phyloP scores from a whole-genome alignment of 164 flowering plant genomes.

The Litsea cubeba region DNA sequence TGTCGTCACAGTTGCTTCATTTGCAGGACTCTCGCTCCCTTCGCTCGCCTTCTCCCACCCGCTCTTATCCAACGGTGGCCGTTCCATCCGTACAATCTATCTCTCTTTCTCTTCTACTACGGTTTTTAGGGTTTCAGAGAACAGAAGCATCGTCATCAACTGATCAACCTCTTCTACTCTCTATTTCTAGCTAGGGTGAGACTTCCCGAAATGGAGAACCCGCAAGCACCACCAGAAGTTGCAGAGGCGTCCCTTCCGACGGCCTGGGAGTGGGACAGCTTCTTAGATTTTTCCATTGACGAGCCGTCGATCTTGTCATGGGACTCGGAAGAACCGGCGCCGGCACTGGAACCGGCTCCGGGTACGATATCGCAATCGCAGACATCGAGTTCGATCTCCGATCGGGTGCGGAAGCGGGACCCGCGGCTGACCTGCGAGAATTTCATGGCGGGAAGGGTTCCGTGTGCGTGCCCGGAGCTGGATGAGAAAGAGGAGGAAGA shows the following conservation, averaged over 20 bases:
- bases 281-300: constrained; percentile 41
- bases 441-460: constrained; percentile 71
- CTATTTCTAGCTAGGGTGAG: background rate
- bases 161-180: background rate
- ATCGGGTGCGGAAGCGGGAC: constrained; percentile 64
- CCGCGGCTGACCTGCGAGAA: constrained; percentile 73
- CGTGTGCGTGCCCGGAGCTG: constrained; percentile 91
- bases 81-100: background rate
- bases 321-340: constrained; percentile 15
- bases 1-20: too few species aligned
- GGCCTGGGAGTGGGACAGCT: constrained; percentile 45
- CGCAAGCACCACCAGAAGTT: constrained; percentile 1
- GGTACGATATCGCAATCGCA: background rate
- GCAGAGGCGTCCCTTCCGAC: constrained; percentile 6
- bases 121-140: background rate
- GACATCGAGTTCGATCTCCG: constrained; percentile 4
- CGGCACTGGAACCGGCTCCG: background rate
- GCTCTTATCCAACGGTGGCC: background rate
- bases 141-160: background rate
- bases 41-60: background rate
- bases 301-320: constrained; percentile 19
- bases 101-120: background rate
- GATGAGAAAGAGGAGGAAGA: constrained; percentile 46
- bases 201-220: constrained; percentile 9
- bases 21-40: too few species aligned